Conservation (phyloP, 1,284 basidiomycete species). For the Ceratobasidium sp. region DNA sequence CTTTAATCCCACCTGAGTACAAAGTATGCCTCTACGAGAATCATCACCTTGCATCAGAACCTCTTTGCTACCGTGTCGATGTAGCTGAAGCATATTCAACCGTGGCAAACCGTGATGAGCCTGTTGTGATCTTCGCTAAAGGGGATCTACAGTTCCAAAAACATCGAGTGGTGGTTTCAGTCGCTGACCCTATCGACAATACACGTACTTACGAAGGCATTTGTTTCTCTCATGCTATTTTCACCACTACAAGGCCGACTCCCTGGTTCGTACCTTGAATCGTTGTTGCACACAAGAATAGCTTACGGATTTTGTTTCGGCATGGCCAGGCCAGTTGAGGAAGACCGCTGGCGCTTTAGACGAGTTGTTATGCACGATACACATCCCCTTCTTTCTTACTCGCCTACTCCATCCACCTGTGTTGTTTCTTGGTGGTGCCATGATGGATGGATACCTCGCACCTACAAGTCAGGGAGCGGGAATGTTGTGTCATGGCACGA, state of each 20-base stretch:
- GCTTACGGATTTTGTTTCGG: not conserved
- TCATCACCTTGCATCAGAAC: not conserved
- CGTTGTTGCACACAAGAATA: not conserved
- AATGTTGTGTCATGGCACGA: conserved; percentile 8
- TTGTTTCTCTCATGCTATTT: conserved; percentile 15
- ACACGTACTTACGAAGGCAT: not conserved
- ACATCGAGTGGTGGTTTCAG: conserved; percentile 19
- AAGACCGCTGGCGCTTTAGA: conserved; percentile 27
- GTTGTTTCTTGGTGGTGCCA: not conserved
- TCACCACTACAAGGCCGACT: not conserved
- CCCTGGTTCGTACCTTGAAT: conserved; percentile 7
- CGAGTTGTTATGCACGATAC: conserved; percentile 22
- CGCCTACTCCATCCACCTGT: not conserved
- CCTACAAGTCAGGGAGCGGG: not conserved
- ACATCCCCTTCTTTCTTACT: conserved; percentile 8
- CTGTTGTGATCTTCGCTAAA: conserved; percentile 17
- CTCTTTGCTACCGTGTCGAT: conserved; percentile 11
- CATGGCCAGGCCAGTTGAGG: not conserved
- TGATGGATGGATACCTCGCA: not conserved
- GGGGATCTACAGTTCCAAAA: not conserved
- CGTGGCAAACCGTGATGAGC: not conserved
- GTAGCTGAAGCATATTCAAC: not conserved
- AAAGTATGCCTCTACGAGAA: conserved; percentile 1
- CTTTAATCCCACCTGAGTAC: conserved; percentile 5
- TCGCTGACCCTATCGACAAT: conserved; percentile 5